Conservation (phyloP, 176 grass and related monocot genomes). For the Oryza glumipatula region DNA sequence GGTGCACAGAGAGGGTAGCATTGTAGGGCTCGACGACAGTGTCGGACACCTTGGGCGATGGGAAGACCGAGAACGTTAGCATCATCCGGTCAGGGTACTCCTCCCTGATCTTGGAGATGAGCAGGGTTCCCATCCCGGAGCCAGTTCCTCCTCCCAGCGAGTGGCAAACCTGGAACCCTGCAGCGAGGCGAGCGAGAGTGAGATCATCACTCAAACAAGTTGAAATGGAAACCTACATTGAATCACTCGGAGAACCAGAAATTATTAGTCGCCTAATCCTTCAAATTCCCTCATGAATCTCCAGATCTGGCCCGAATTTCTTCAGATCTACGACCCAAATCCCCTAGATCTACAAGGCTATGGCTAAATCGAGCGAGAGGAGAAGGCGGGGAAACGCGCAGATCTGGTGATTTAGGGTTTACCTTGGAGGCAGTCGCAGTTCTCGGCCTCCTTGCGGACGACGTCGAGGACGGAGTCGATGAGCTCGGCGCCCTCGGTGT, state of each 20-base stretch:
- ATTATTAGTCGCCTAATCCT: not conserved
- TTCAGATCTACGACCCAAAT: slow-evolving; percentile 42
- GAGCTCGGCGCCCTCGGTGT: slow-evolving; percentile 87
- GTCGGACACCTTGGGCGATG: slow-evolving; percentile 83
- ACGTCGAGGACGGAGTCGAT: slow-evolving; percentile 93
- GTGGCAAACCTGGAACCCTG: slow-evolving; percentile 91
- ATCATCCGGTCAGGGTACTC: slow-evolving; percentile 94
- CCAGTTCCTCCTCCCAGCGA: slow-evolving; percentile 81
- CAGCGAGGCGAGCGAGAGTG: slow-evolving; percentile 13
- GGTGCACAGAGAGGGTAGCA: slow-evolving; percentile 82
- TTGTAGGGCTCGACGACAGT: slow-evolving; percentile 89
- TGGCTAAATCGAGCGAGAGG: not conserved
- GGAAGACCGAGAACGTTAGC: slow-evolving; percentile 92
- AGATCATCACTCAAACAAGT: not conserved
- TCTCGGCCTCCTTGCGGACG: slow-evolving; percentile 93
- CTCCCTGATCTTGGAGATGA: slow-evolving; percentile 89
- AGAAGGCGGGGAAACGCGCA: not conserved
- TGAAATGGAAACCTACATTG: not conserved
- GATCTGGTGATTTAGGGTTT: slow-evolving; percentile 18
- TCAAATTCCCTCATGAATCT: not conserved
- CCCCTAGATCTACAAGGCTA: slow-evolving; percentile 29
- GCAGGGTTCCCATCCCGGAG: slow-evolving; percentile 81
- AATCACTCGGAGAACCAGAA: not conserved
- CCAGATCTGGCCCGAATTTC: not conserved
- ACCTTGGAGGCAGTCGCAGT: slow-evolving; percentile 97